phyloP scores from a whole-genome alignment of 352 stramenopile species.

The Pythium scleroteichum region DNA sequence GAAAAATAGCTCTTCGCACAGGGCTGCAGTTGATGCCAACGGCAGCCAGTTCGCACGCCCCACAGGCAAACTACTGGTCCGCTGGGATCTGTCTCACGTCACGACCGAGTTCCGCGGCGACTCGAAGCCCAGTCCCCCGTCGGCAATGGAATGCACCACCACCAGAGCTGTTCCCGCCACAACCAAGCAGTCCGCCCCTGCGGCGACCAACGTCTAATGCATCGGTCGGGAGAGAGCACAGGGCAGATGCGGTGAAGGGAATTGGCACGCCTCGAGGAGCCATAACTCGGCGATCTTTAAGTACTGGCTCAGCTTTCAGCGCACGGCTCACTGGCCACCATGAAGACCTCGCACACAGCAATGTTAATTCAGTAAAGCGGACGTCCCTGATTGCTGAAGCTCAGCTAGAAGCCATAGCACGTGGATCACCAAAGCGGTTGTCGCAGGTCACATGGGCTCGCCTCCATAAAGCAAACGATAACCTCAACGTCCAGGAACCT shows the following conservation, averaged over 20 bases:
- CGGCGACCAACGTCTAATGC: conserved; percentile 10
- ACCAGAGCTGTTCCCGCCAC: conserved; percentile 19
- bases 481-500: conserved; percentile 3
- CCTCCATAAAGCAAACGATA: conserved; percentile 25
- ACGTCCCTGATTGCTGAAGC: conserved; percentile 15
- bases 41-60: neutral
- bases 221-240: no score
- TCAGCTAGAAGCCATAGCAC: conserved; percentile 25
- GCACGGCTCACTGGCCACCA: no score
- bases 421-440: conserved; percentile 24
- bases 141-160: conserved; percentile 34
- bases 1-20: no score
- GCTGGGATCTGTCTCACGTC: conserved; percentile 14
- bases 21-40: conserved; percentile 14
- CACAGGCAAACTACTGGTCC: conserved; percentile 2
- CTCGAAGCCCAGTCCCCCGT: conserved; percentile 5
- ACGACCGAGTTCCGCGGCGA: conserved; percentile 10
- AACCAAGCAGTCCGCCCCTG: conserved; percentile 5
- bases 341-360: no score
- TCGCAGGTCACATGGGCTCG: conserved; percentile 29
- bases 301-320: neutral
- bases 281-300: neutral
- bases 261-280: neutral
- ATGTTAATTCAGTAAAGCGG: neutral
- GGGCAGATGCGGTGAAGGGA: no score